A percentile compares a stretch with the other conserved stretches of the same genome.
phyloP scores from a whole-genome alignment of 2,329 filamentous ascomycete species.

The Alternaria arborescens region DNA sequence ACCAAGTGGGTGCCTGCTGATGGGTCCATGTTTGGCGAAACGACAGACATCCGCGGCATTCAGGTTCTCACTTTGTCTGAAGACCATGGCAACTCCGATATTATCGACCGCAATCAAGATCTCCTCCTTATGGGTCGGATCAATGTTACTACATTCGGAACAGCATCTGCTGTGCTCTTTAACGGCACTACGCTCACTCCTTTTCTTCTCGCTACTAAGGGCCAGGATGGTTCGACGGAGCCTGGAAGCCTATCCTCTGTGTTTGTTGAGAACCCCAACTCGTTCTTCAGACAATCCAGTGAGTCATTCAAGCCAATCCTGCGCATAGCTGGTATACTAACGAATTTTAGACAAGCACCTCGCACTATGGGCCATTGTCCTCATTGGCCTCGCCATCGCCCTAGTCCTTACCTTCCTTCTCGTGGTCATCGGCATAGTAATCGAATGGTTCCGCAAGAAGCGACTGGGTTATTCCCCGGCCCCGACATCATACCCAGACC shows the following conservation, averaged over 20 bases:
- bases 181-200: slow-evolving; percentile 82
- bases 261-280: slow-evolving; percentile 79
- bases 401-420: slow-evolving; percentile 80
- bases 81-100: slow-evolving; percentile 69
- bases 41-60: slow-evolving; percentile 77
- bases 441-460: slow-evolving; percentile 79
- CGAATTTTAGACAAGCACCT: slow-evolving; percentile 62
- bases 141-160: slow-evolving; percentile 76
- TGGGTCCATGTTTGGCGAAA: slow-evolving; percentile 63
- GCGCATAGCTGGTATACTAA: slow-evolving; percentile 16
- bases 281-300: slow-evolving; percentile 74
- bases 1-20: slow-evolving; percentile 73
- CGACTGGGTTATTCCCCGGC: slow-evolving; percentile 83
- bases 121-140: slow-evolving; percentile 88
- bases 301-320: slow-evolving; percentile 49
- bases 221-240: slow-evolving; percentile 60
- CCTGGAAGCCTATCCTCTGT: slow-evolving; percentile 80
- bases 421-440: slow-evolving; percentile 75
- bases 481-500: slow-evolving; percentile 64
- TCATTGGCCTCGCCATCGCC: slow-evolving; percentile 81
- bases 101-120: slow-evolving; percentile 72
- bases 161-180: slow-evolving; percentile 85
- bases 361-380: slow-evolving; percentile 77
- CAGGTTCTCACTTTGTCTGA: slow-evolving; percentile 79
- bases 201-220: slow-evolving; percentile 78